Conservation (phyloP, 768 basidiomycete species). For the Pleurotus tuber-regium region DNA sequence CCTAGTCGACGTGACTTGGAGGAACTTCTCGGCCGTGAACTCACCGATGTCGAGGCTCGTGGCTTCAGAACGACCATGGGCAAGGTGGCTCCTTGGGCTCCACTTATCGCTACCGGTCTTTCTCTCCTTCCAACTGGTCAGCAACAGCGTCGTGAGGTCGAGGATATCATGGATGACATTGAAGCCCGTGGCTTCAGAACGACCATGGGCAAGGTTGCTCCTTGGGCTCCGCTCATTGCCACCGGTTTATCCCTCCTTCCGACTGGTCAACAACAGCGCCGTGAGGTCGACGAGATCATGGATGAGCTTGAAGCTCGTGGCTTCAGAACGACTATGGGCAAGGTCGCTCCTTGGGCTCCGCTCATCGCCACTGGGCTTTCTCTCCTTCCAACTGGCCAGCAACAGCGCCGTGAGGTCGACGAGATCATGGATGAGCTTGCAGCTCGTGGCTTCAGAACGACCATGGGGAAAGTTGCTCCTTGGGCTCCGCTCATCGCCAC, state of each 20-base stretch:
- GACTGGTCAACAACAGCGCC: not conserved
- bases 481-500: not conserved
- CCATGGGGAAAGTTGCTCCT: not conserved
- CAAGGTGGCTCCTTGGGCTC: conserved; percentile 1
- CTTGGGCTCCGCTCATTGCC: conserved; percentile 4
- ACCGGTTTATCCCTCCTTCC: not conserved
- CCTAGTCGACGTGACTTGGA: not conserved
- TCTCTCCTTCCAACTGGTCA: not conserved
- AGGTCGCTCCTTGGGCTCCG: not conserved
- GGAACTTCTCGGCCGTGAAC: not conserved
- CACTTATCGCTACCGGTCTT: conserved; percentile 4
- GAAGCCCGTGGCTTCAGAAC: not conserved
- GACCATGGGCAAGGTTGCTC: conserved; percentile 1
- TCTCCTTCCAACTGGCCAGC: not conserved
- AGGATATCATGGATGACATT: not conserved
- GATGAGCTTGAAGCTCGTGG: not conserved
- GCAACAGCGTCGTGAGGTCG: not conserved
- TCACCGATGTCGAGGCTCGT: not conserved
- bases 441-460: not conserved
- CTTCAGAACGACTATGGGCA: not conserved
- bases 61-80: not conserved
- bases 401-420: not conserved
- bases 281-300: not conserved
- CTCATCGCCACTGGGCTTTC: not conserved
- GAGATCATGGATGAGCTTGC: not conserved